Evolutionary conservation across 148 eudicot species (phyloP).

Genomic region (Beta vulgaris): DNA sequence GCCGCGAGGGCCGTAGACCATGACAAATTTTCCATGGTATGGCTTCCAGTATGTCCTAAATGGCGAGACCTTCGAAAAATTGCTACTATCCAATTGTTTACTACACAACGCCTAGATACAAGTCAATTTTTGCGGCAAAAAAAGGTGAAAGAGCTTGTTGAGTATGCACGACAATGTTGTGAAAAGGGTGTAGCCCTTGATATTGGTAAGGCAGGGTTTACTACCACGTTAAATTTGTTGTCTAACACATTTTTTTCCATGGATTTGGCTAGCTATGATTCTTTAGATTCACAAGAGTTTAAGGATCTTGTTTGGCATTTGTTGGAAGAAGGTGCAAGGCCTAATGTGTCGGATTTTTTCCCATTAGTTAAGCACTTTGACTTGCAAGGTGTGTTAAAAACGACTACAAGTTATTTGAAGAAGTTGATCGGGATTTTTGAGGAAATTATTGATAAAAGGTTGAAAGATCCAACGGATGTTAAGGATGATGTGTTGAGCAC

Average conservation of each 20-base stretch:
- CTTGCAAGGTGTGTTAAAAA: slow-evolving; percentile 20
- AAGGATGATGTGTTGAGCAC: slow-evolving; percentile 28
- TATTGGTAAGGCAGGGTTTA: slow-evolving; percentile 33
- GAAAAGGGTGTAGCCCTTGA: slow-evolving; percentile 9
- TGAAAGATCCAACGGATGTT: background rate
- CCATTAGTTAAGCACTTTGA: slow-evolving; percentile 26
- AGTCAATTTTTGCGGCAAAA: slow-evolving; percentile 24
- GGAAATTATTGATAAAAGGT: slow-evolving; percentile 23
- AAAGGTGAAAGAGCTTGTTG: slow-evolving; percentile 32
- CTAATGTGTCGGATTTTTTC: slow-evolving; percentile 33
- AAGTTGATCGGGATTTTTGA: slow-evolving; percentile 20
- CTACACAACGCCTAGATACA: slow-evolving; percentile 21
- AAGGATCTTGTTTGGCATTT: slow-evolving; percentile 16
- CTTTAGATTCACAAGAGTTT: slow-evolving; percentile 14
- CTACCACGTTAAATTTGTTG: slow-evolving; percentile 27
- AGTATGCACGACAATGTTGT: slow-evolving; percentile 7
- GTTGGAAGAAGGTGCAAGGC: slow-evolving; percentile 14
- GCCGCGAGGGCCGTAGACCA: slow-evolving; percentile 8
- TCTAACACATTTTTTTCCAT: slow-evolving; percentile 30
- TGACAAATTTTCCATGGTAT: slow-evolving; percentile 22
- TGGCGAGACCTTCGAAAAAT: slow-evolving; percentile 32
- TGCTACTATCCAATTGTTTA: slow-evolving; percentile 20
- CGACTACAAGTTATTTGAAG: background rate
- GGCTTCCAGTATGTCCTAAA: slow-evolving; percentile 16
- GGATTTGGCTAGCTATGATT: slow-evolving; percentile 17